Evolutionary conservation across 2,329 filamentous ascomycete species (phyloP), one percentile per base, ranked within the genome.

Genomic region (Pseudohalonectria lignicola): DNA sequence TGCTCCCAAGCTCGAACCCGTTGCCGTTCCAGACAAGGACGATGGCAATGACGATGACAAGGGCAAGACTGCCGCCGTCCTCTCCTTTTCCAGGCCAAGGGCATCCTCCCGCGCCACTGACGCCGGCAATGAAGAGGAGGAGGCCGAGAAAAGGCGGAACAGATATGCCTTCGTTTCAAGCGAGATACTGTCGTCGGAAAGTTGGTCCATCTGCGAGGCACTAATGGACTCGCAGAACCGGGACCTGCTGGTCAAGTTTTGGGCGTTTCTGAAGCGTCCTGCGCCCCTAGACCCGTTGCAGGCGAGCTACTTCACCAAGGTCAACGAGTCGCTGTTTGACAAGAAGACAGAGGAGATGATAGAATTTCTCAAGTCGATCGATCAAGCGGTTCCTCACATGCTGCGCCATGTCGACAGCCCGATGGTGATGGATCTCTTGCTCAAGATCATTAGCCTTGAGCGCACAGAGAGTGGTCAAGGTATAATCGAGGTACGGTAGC

Each of bases 271-370:
- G 49, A 82, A 82, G 55, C 76, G 80, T 39, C 75, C 85, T n/a
- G 74, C 86, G 10, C 86, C 90, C 3, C 73, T 98, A 39, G 90
- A 96, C 56, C 84, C 90, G 28, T 72, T 95, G 5, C 90, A 96
- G 61, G 90, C 92, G 15, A 88, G 88, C 53, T 98, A 98, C 58
- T 98, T 98, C 57, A 95, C 90, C 39, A 98, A 96, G 57, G 88
- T 98, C 54, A 96, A 96, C 59, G 92, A 98, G 63, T 84, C 86
- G n/a, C 66, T 98, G 16, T 82, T 98, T 40, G 92, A 96, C 58
- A 93, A 92, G 63, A 96, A 96, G 71, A 95, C 93, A 5, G 86
- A 93, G 53, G 90, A 95, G 46, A 98, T 96, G 90, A 69, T 96
- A 47, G 78, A 81, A 15, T 79, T 98, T 44, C 77, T 98, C 59